Evolutionary conservation across 1,139 yeast genomes (phyloP), one percentile per base, ranked within the genome.

Genomic region (Sugiyamaella pinicola): DNA sequence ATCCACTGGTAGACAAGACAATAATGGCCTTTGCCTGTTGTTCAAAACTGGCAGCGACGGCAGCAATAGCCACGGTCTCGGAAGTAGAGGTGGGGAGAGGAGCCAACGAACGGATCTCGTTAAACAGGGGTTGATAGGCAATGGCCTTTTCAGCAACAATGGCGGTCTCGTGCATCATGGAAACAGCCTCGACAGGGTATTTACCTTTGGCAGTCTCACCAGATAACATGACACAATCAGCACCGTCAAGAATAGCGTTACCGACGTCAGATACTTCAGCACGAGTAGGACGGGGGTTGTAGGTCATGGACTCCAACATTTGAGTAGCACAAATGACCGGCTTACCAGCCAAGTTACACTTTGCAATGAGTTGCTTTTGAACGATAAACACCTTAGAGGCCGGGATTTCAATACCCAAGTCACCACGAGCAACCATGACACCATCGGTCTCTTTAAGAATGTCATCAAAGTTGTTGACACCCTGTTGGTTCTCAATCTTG

Each of bases 391-490:
- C 99, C 80, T 91, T 96, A 62, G 97, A 95, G 63, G 99, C 98
- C 64, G 99, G 99, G 69, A 93, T 93, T 81, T 93, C 99, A 70
- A 93, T 93, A 81, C 99, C 99, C 71, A 93, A 83, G 74, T 95
- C 99, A 81, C 99, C 99, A 78, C 99, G 85, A 68, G 99, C 99
- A 72, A 93, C 98, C 99, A 93, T 93, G 71, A 93, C 97, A 81
- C 98, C 99, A 73, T 95, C 99, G 60, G 99, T 93, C 74, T 85
- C 96, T 68, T 74, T 74, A 73, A 93, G 84, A 70, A 93, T 93
- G 61, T 89, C 97, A 74, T 93, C 99, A 73, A 93, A 93, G 84
- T 93, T 93, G 85, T 93, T 90, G 69, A 93, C 98, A 81, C 99
- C 99, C 79, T 93, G 99, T 79, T 91, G 97, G 81, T 90, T 91